phyloP scores from a whole-genome alignment of 2,329 filamentous ascomycete species.

The Fusarium oligoseptatum region DNA sequence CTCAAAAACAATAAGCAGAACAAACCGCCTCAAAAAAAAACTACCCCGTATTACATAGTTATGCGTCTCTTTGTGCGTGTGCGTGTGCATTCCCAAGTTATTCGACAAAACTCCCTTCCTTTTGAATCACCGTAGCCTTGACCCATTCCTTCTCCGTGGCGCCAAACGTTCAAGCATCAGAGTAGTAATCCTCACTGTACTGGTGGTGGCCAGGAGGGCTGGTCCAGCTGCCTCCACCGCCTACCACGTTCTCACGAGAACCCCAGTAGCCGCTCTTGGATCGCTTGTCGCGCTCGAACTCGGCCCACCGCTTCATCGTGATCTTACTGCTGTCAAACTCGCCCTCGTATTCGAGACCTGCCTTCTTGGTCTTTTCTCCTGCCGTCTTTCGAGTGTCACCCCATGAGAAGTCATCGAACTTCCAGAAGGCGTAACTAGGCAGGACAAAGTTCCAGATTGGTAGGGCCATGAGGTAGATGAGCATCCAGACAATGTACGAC shows the following conservation, averaged over 20 bases:
- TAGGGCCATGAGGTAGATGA: conserved; percentile 92
- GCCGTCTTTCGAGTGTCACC: conserved; percentile 97
- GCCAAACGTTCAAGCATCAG: conserved; percentile 58
- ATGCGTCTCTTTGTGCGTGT: conserved; percentile 36
- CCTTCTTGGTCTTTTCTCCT: conserved; percentile 90
- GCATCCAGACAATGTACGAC: conserved; percentile 96
- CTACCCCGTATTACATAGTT: conserved; percentile 41
- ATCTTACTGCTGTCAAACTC: conserved; percentile 99
- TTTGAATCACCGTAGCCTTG: conserved; percentile 36
- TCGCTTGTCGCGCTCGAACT: conserved; percentile 83
- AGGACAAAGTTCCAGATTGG: conserved; percentile 98
- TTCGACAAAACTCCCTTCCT: conserved; percentile 39
- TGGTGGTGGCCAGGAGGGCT: conserved; percentile 58
- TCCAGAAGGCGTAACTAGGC: conserved; percentile 96
- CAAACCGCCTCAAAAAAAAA: conserved; percentile 22
- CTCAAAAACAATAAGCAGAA: conserved; percentile 38
- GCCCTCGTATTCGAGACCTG: conserved; percentile 87
- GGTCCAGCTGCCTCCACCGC: conserved; percentile 58
- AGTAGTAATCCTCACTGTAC: conserved; percentile 69
- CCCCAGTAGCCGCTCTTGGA: conserved; percentile 65
- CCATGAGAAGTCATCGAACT: conserved; percentile 99
- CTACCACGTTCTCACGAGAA: conserved; percentile 63
- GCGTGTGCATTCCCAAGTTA: conserved; percentile 28
- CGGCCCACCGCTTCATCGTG: conserved; percentile 98
- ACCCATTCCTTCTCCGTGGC: conserved; percentile 28